phyloP scores from a whole-genome alignment of 495 filamentous ascomycete species.

The Hapsidospora chrysogenum region DNA sequence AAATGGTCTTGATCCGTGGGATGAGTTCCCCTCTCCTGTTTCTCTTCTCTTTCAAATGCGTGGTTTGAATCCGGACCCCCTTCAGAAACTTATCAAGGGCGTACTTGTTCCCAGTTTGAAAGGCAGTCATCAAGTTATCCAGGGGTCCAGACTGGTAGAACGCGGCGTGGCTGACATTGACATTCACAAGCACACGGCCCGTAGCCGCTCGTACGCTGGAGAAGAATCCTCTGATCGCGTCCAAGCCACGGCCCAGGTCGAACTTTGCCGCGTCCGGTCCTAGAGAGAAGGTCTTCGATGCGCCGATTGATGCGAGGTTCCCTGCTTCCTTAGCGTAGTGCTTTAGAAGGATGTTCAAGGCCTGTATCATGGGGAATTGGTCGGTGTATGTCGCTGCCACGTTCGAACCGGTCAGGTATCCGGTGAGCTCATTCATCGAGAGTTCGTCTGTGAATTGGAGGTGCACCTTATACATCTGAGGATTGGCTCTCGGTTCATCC shows the following conservation, averaged over 20 bases:
- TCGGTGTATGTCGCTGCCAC: constrained; percentile 15
- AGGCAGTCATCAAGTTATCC: constrained; percentile 1
- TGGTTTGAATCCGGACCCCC: background rate
- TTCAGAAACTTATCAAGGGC: background rate
- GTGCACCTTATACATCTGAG: constrained; percentile 21
- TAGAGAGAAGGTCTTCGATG: constrained; percentile 10
- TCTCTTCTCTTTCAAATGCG: background rate
- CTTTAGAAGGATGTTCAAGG: constrained; percentile 18
- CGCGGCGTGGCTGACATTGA: constrained; percentile 18
- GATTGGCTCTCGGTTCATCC: constrained; percentile 10
- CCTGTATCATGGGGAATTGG: constrained; percentile 19
- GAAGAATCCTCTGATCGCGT: constrained; percentile 37
- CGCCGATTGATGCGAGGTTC: constrained; percentile 7
- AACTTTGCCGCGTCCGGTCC: constrained; percentile 3
- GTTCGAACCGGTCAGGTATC: constrained; percentile 29
- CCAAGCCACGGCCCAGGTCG: constrained; percentile 25
- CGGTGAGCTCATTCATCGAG: constrained; percentile 23
- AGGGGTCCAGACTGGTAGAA: constrained; percentile 11
- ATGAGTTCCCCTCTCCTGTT: background rate
- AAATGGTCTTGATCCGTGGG: background rate
- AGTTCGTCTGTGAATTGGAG: constrained; percentile 21
- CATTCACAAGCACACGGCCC: constrained; percentile 36
- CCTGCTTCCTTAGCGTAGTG: constrained; percentile 10
- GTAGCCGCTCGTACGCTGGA: constrained; percentile 41
- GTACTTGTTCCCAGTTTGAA: background rate